Percentiles rank a stretch among this genome's conserved stretches.
Conservation (phyloP, 371 early-diverging fungal genomes). For the Mitosporidium daphniae region DNA sequence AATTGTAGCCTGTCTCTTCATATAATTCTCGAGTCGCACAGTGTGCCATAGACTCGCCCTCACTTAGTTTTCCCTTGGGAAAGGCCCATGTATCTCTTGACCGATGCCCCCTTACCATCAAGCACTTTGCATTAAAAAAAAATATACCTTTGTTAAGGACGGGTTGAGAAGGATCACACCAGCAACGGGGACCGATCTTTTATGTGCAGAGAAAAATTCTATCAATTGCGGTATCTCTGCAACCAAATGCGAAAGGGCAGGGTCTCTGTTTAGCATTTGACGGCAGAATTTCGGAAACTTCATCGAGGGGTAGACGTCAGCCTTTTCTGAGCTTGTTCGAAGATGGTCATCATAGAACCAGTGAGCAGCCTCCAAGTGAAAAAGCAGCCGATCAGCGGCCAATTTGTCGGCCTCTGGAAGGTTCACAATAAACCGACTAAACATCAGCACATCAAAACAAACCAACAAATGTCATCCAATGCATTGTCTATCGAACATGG, state of each 20-base stretch:
- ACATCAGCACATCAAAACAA: too few relatives aligned
- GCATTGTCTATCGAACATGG: too few relatives aligned
- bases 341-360: conserved; percentile 98
- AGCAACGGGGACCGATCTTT: conserved; percentile 81
- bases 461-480: too few relatives aligned
- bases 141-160: conserved; percentile 25
- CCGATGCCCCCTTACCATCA: conserved; percentile 63
- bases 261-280: conserved; percentile 30
- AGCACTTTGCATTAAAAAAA: conserved; percentile 8
- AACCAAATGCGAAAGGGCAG: conserved; percentile 2
- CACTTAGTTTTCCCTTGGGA: conserved; percentile 94
- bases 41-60: conserved; percentile 44
- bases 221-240: neutral
- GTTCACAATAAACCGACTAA: conserved; percentile 89
- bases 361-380: conserved; percentile 95
- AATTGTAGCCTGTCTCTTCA: too few relatives aligned
- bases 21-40: conserved; percentile 80
- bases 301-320: conserved; percentile 8
- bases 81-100: conserved; percentile 62
- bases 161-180: conserved; percentile 84
- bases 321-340: conserved; percentile 32
- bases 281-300: conserved; percentile 24
- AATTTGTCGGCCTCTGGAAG: conserved; percentile 57
- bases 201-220: conserved; percentile 12
- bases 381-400: conserved; percentile 63